Percentiles rank a stretch among this genome's conserved stretches.
phyloP scores from a whole-genome alignment of 2,329 filamentous ascomycete genomes.

The Golovinomyces cichoracearum region DNA sequence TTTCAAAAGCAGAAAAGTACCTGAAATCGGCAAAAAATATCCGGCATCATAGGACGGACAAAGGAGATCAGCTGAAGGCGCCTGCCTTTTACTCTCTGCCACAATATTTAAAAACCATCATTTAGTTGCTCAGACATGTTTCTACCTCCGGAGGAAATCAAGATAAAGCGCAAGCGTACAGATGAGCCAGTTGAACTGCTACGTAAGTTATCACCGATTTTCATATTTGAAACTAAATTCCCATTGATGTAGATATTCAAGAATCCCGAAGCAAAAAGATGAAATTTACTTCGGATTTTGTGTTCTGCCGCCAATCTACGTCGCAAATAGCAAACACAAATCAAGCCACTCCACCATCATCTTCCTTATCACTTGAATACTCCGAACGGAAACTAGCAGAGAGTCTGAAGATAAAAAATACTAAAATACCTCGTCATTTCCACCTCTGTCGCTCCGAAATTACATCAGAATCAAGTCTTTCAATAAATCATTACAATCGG shows the following conservation, averaged over 20 bases:
- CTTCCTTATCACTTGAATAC: neutral
- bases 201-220: constrained; percentile 8
- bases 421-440: neutral
- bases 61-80: too few species aligned
- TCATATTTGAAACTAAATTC: neutral
- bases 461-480: neutral
- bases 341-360: neutral
- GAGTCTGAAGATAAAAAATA: neutral
- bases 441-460: neutral
- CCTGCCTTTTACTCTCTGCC: too few species aligned
- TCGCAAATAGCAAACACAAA: neutral
- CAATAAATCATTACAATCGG: neutral
- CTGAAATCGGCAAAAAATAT: too few species aligned
- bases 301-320: constrained; percentile 12
- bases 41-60: too few species aligned
- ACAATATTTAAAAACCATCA: too few species aligned
- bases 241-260: constrained; percentile 9
- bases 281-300: constrained; percentile 8
- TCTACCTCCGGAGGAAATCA: constrained; percentile 12
- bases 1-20: too few species aligned
- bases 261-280: constrained; percentile 10
- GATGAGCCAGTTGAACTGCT: constrained; percentile 15
- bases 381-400: neutral
- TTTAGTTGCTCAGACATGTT: neutral
- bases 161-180: constrained; percentile 15